These are phyloP conservation scores for Fragilaria radians DNA, from an alignment of 108 stramenopile genomes.

Conservation along the genomic window DNA sequence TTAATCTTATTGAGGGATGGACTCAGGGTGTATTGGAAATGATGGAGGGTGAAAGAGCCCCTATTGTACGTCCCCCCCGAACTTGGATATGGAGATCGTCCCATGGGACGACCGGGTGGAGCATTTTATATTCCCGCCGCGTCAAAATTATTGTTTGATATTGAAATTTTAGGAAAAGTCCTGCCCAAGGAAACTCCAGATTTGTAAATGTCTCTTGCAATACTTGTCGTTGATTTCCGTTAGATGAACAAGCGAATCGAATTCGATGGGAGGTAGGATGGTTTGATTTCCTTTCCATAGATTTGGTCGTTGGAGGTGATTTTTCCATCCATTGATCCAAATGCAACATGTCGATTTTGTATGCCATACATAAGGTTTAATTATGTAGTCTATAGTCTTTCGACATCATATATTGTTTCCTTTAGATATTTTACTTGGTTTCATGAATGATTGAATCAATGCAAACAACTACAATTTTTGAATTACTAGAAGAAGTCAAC, in stretches of 20 bases:
- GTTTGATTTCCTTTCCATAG: constrained; percentile 12
- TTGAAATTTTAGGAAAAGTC: constrained; percentile 54
- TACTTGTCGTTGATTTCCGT: constrained; percentile 45
- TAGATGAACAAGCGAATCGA: constrained; percentile 45
- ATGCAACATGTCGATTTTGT: too few species aligned
- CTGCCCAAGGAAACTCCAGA: too few species aligned
- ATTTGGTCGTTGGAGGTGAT: background rate
- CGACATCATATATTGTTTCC: too few species aligned
- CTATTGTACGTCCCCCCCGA: constrained; percentile 36
- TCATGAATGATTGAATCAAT: too few species aligned
- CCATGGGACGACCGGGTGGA: constrained; percentile 41
- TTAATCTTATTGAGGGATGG: constrained; percentile 53
- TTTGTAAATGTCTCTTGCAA: too few species aligned
- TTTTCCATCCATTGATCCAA: constrained; percentile 1
- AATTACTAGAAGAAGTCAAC: too few species aligned
- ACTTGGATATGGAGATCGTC: constrained; percentile 43
- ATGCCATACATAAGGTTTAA: too few species aligned
- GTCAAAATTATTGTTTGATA: constrained; percentile 57
- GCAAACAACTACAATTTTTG: too few species aligned
- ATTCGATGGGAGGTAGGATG: constrained; percentile 45
- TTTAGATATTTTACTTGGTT: too few species aligned
- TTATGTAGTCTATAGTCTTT: too few species aligned
- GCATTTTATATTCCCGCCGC: constrained; percentile 59
- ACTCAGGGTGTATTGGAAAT: constrained; percentile 56
- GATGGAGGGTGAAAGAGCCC: constrained; percentile 58